These are phyloP conservation scores for Pseudomassariella vexata DNA, from an alignment of 2,329 filamentous ascomycete genomes.

Conservation along the genomic window DNA sequence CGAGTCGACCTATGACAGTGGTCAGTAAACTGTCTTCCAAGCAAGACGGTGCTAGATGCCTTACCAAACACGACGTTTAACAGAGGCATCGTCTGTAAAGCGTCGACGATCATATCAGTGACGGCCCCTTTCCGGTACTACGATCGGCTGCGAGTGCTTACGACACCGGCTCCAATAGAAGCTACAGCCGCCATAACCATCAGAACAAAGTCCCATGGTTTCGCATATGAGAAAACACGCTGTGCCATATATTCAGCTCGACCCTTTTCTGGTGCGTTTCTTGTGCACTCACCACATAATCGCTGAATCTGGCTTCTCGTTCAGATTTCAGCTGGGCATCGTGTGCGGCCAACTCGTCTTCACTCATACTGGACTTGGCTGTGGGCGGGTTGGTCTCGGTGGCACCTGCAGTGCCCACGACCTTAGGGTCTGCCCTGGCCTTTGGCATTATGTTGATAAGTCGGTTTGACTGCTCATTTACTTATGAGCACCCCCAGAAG, in stretches of 20 bases:
- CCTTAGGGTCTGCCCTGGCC: too few relatives aligned
- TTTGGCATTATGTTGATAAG: too few relatives aligned
- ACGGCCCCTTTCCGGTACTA: too few relatives aligned
- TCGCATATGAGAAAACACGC: slow-evolving; percentile 50
- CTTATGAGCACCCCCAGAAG: too few relatives aligned
- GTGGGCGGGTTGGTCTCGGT: slow-evolving; percentile 5
- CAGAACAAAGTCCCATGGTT: slow-evolving; percentile 43
- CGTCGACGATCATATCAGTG: background rate
- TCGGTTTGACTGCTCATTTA: too few relatives aligned
- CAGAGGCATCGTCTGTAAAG: slow-evolving; percentile 43
- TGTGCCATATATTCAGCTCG: slow-evolving; percentile 12
- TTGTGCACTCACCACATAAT: slow-evolving; percentile 32
- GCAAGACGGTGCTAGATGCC: slow-evolving; percentile 1
- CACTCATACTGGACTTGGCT: slow-evolving; percentile 1
- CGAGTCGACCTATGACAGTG: slow-evolving; percentile 31
- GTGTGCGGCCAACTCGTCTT: slow-evolving; percentile 23
- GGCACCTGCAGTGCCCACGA: background rate
- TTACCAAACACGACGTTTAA: slow-evolving; percentile 56
- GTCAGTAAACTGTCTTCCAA: too few relatives aligned
- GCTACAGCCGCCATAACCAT: slow-evolving; percentile 41
- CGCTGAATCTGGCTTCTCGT: slow-evolving; percentile 36
- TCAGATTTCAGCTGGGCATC: slow-evolving; percentile 34
- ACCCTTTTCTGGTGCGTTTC: slow-evolving; percentile 1
- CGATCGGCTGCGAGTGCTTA: too few relatives aligned
- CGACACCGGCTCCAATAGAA: slow-evolving; percentile 44